Conservation (phyloP, 345 rosid genomes). For the Cardiospermum halicacabum region DNA sequence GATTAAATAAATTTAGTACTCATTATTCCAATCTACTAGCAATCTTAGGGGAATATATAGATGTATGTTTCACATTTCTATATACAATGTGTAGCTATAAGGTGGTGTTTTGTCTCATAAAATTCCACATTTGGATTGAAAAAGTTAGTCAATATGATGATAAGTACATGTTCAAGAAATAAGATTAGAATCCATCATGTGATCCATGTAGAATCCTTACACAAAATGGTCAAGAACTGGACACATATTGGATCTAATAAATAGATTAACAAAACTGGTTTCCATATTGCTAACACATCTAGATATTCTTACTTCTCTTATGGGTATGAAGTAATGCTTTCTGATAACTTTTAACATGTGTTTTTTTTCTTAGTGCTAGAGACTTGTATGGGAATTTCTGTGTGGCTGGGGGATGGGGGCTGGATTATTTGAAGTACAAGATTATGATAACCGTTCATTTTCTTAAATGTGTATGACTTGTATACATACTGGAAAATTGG, state of each 20-base stretch:
- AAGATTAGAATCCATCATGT: slow-evolving; percentile 19
- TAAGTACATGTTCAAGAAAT: not conserved
- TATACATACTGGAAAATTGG: slow-evolving; percentile 22
- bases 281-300: not conserved
- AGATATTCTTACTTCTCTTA: slow-evolving; percentile 8
- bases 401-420: slow-evolving; percentile 20
- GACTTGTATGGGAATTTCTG: slow-evolving; percentile 10
- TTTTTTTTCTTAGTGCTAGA: slow-evolving; percentile 24
- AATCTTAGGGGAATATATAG: slow-evolving; percentile 1
- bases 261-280: not conserved
- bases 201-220: not conserved
- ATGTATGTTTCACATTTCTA: slow-evolving; percentile 14
- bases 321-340: slow-evolving; percentile 19
- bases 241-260: not conserved
- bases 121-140: not conserved
- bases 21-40: slow-evolving; percentile 7
- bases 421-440: not conserved
- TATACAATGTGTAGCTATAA: not conserved
- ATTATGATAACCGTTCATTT: slow-evolving; percentile 16
- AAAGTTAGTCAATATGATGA: slow-evolving; percentile 1
- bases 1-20: slow-evolving; percentile 4
- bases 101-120: not conserved
- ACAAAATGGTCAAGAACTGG: slow-evolving; percentile 2
- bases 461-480: slow-evolving; percentile 11
- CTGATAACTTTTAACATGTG: slow-evolving; percentile 19